These are phyloP conservation scores for Sugiyamaella xylanicola DNA, from an alignment of 1,139 yeast genomes.

Conservation along the genomic window DNA sequence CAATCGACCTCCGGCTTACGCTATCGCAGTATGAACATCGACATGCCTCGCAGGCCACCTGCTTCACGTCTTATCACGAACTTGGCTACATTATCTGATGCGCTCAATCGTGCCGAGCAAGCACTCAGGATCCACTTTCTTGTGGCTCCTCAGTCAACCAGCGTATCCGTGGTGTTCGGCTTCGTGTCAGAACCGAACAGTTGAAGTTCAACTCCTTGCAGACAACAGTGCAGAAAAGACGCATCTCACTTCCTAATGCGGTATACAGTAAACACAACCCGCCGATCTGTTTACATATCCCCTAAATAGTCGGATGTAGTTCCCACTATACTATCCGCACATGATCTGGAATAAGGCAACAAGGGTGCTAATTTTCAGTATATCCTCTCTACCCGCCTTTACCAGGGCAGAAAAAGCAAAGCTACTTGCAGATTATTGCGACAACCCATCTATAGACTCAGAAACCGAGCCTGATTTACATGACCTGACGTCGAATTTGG, in stretches of 20 bases:
- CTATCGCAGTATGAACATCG: too few species aligned
- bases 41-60: background rate
- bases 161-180: too few species aligned
- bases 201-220: too few species aligned
- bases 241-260: conserved; percentile 1
- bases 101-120: background rate
- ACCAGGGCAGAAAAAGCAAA: background rate
- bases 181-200: too few species aligned
- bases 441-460: background rate
- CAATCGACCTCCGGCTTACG: too few species aligned
- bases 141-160: too few species aligned
- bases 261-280: conserved; percentile 1
- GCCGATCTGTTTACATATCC: conserved; percentile 13
- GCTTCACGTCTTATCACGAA: background rate
- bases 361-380: background rate
- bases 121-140: too few species aligned
- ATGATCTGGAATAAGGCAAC: background rate
- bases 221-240: background rate
- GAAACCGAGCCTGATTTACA: background rate
- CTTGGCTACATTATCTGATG: background rate
- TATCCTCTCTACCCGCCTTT: too few species aligned
- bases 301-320: conserved; percentile 5
- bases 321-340: background rate
- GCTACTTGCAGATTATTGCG: background rate
- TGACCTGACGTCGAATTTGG: background rate